phyloP scores from a whole-genome alignment of 768 basidiomycete genomes.

The Tremella mesenterica region DNA sequence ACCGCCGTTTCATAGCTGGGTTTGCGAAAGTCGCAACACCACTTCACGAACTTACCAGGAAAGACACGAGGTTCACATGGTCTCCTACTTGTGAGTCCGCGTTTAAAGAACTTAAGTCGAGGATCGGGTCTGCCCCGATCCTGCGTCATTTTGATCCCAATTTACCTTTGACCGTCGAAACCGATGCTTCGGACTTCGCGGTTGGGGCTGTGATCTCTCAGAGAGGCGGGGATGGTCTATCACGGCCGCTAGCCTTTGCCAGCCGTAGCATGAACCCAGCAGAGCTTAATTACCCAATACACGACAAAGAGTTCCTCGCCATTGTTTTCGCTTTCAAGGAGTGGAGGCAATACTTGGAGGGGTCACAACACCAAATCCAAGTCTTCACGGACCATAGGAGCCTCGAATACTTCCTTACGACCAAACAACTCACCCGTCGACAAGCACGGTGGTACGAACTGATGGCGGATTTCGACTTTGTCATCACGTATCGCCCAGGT shows the following conservation, averaged over 20 bases:
- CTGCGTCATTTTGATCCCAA: constrained; percentile 9
- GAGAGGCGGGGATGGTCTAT: neutral
- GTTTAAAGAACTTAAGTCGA: constrained; percentile 8
- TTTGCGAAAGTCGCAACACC: constrained; percentile 44
- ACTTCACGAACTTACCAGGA: constrained; percentile 9
- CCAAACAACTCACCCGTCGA: constrained; percentile 45
- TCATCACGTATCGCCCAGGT: constrained; percentile 9
- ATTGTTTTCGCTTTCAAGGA: constrained; percentile 42
- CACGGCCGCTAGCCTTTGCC: constrained; percentile 46
- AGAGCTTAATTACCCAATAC: constrained; percentile 50
- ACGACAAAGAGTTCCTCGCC: constrained; percentile 52
- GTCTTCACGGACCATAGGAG: neutral
- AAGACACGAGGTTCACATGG: constrained; percentile 3
- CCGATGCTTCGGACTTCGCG: constrained; percentile 38
- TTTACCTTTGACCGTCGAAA: constrained; percentile 8
- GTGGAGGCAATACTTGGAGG: constrained; percentile 12
- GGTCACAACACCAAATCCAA: neutral
- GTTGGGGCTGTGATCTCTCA: constrained; percentile 40
- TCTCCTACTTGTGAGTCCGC: neutral
- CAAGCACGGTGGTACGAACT: constrained; percentile 48
- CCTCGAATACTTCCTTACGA: constrained; percentile 1
- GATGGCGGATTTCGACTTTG: constrained; percentile 11
- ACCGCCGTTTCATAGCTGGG: constrained; percentile 46
- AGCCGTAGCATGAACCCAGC: constrained; percentile 26
- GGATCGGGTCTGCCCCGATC: constrained; percentile 10